phyloP scores from a whole-genome alignment of 768 basidiomycete genomes.

The Phylloporus sp. region DNA sequence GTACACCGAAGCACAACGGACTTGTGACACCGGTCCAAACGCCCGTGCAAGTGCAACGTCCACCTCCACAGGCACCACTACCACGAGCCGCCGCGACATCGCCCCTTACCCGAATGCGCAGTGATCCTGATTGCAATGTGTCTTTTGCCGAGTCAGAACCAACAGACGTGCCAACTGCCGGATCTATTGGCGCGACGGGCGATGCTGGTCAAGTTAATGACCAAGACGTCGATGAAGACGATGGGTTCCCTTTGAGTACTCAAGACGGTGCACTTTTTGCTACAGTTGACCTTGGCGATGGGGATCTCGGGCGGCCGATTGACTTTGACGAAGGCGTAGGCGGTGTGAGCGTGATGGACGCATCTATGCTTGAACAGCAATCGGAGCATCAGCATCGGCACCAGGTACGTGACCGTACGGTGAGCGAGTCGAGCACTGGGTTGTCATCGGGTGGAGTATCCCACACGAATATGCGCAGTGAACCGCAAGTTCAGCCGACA shows the following conservation, averaged over 20 bases:
- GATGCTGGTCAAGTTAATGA: constrained; percentile 2
- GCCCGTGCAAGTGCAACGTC: constrained; percentile 31
- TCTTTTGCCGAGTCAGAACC: constrained; percentile 7
- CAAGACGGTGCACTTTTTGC: constrained; percentile 70
- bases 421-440: neutral
- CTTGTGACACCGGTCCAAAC: constrained; percentile 36
- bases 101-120: constrained; percentile 12
- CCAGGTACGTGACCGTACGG: constrained; percentile 7
- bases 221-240: constrained; percentile 31
- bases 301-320: constrained; percentile 37
- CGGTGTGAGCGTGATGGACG: constrained; percentile 9
- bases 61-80: constrained; percentile 7
- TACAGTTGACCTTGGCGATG: constrained; percentile 48
- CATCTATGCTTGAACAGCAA: constrained; percentile 1
- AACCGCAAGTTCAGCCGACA: neutral
- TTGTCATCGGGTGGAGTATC: neutral
- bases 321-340: constrained; percentile 38
- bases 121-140: constrained; percentile 9
- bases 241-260: constrained; percentile 49
- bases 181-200: constrained; percentile 1
- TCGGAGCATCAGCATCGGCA: neutral
- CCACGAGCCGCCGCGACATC: constrained; percentile 4
- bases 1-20: constrained; percentile 11
- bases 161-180: neutral
- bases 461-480: neutral